Conservation (phyloP, 495 filamentous ascomycete genomes). For the Sphaerosporella brunnea region DNA sequence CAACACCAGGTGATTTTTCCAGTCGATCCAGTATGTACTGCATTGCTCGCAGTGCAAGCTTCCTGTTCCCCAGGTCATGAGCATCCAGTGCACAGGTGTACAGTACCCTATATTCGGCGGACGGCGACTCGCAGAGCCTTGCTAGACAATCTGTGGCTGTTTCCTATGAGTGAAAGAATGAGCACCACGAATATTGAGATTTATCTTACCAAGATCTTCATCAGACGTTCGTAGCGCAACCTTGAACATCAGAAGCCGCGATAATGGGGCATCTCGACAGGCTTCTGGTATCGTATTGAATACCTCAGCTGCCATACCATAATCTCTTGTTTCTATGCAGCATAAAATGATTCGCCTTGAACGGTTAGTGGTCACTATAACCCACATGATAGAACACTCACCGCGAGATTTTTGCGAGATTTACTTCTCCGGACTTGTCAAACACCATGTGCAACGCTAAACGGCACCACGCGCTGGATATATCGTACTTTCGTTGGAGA, state of each 20-base stretch:
- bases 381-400: conserved; percentile 23
- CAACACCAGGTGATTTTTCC: conserved; percentile 33
- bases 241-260: conserved; percentile 58
- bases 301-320: conserved; percentile 35
- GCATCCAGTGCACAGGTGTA: conserved; percentile 65
- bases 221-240: conserved; percentile 45
- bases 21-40: conserved; percentile 40
- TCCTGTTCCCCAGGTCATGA: conserved; percentile 43
- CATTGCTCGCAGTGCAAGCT: conserved; percentile 39
- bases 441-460: conserved; percentile 51
- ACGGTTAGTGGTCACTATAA: background rate
- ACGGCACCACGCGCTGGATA: conserved; percentile 52
- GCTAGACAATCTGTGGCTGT: conserved; percentile 40
- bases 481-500: conserved; percentile 34
- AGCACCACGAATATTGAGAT: conserved; percentile 2
- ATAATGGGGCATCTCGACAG: conserved; percentile 41
- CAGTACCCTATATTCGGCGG: conserved; percentile 41
- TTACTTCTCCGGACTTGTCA: conserved; percentile 41
- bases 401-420: conserved; percentile 51
- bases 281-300: conserved; percentile 43
- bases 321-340: conserved; percentile 38
- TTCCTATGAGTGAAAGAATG: conserved; percentile 7
- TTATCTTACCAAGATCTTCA: conserved; percentile 32
- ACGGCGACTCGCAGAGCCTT: conserved; percentile 31
- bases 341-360: conserved; percentile 54